Base-by-base conservation (phyloP, 805 yeast species). In the Metschnikowia bowlesiae region DNA sequence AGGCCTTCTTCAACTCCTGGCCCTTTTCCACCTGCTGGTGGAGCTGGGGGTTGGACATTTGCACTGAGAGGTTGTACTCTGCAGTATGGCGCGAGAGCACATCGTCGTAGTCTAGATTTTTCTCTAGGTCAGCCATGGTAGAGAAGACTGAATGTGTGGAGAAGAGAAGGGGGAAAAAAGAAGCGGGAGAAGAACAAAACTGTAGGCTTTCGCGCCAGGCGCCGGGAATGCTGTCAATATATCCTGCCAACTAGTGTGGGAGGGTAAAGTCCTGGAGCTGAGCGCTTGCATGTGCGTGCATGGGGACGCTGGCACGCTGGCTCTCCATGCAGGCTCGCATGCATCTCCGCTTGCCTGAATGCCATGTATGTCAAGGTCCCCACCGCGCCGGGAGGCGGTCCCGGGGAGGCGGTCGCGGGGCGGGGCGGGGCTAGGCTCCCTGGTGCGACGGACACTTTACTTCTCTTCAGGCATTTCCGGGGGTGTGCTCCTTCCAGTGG, bases 11-110 rank as follows among this genome's bases (percentile, higher is more conserved):
- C 56, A 78, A 69, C 51, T 69, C 62, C 50, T 73, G 78, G 6
- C 80, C 80, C 32, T 73, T 78, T 9, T 62, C 63, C 11, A 56
- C 49, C 30, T 74, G 74, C 6, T 69, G 53, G 22, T 64, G 56
- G 31, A 64, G 53, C 30, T 60, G 60, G 1, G 81, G 80, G 50
- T 66, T 68, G n/a, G 81, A 76, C 63, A 68, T 68, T 16, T 75
- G 63, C 48, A 77, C 75, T 31, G 73, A 69, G 35, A 76, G 62
- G 54, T 76, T 74, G 63, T 78, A 78, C 47, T 78, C 81, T 35
- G 71, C 74, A 3, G 81, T 76, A 56, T 73, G 77, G 39, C 74
- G 65, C 33, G 70, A 64, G 43, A 72, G 59, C 16, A 66, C 65
- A 2, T 75, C 69, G 44, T 62, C 60, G 36, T 64, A 56, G 52